Conservation (phyloP, 371 early-diverging fungal species). For the Syncephalastrum monosporum region DNA sequence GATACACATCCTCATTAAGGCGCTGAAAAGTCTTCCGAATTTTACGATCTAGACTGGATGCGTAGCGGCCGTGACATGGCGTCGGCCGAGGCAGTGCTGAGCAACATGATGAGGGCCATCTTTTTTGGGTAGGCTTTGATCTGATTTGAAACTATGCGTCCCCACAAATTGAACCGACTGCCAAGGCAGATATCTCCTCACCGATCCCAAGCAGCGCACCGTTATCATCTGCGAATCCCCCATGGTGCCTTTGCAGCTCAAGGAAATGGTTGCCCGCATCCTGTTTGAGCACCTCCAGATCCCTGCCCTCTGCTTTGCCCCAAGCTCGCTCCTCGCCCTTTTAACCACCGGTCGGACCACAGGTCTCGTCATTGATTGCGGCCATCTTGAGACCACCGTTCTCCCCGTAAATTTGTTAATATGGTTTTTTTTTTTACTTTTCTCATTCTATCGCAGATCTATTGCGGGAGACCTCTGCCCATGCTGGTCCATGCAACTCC, state of each 20-base stretch:
- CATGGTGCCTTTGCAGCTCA: slow-evolving; percentile 59
- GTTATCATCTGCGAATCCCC: slow-evolving; percentile 74
- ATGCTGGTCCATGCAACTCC: slow-evolving; percentile 58
- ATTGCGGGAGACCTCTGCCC: slow-evolving; percentile 61
- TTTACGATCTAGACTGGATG: slow-evolving; percentile 57
- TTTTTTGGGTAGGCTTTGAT: slow-evolving; percentile 4
- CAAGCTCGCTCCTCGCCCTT: slow-evolving; percentile 63
- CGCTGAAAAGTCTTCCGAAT: slow-evolving; percentile 20
- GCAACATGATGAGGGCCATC: slow-evolving; percentile 1
- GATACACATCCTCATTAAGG: too few species aligned
- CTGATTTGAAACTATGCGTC: neutral
- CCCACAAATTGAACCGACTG: neutral
- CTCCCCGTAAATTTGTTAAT: slow-evolving; percentile 46
- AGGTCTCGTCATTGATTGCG: slow-evolving; percentile 86
- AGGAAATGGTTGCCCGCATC: slow-evolving; percentile 58
- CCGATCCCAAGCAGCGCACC: slow-evolving; percentile 73
- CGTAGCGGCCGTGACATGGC: slow-evolving; percentile 21
- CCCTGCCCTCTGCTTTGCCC: slow-evolving; percentile 59
- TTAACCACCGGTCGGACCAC: slow-evolving; percentile 75
- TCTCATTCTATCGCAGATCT: slow-evolving; percentile 42
- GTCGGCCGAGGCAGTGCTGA: neutral
- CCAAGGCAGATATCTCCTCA: slow-evolving; percentile 41
- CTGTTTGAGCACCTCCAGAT: slow-evolving; percentile 68
- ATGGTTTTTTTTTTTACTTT: slow-evolving; percentile 22
- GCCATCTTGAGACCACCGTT: slow-evolving; percentile 66